Evolutionary conservation across 129 eudicot genomes (phyloP).

Genomic region (Rutidosis leptorrhynchoides): DNA sequence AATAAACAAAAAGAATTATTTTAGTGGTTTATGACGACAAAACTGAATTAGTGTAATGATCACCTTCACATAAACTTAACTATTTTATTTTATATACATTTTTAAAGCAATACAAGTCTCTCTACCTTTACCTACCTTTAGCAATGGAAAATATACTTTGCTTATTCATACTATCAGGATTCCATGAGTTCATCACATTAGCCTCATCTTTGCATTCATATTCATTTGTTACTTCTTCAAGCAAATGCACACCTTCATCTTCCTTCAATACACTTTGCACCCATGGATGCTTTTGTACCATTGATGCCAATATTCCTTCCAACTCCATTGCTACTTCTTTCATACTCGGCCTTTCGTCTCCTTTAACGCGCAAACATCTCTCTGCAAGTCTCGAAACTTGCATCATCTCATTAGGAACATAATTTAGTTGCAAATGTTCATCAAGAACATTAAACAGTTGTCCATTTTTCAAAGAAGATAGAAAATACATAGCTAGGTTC

Average conservation of each 20-base stretch:
- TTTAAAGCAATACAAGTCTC: not conserved
- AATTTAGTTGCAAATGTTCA: constrained; percentile 14
- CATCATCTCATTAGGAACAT: constrained; percentile 22
- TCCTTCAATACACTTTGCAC: constrained; percentile 5
- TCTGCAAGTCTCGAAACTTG: constrained; percentile 28
- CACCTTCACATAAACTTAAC: too few species aligned
- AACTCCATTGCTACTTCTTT: constrained; percentile 39
- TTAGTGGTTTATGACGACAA: too few species aligned
- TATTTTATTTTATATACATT: too few species aligned
- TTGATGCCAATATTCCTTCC: constrained; percentile 28
- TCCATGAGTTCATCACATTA: constrained; percentile 7
- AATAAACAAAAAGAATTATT: too few species aligned
- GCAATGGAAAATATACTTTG: constrained; percentile 20
- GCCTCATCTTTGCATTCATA: not conserved
- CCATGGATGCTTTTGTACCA: constrained; percentile 40
- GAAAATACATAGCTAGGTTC: constrained; percentile 32
- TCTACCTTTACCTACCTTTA: constrained; percentile 26
- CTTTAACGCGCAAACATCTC: constrained; percentile 30
- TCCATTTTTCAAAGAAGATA: constrained; percentile 25
- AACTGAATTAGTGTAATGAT: too few species aligned
- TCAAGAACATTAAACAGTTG: constrained; percentile 27
- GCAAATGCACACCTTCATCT: constrained; percentile 29
- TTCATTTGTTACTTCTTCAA: constrained; percentile 9
- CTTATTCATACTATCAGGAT: constrained; percentile 24
- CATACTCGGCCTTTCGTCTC: constrained; percentile 41